Evolutionary conservation across 768 basidiomycete species (phyloP).

Genomic region (Austroboletus eburneus): DNA sequence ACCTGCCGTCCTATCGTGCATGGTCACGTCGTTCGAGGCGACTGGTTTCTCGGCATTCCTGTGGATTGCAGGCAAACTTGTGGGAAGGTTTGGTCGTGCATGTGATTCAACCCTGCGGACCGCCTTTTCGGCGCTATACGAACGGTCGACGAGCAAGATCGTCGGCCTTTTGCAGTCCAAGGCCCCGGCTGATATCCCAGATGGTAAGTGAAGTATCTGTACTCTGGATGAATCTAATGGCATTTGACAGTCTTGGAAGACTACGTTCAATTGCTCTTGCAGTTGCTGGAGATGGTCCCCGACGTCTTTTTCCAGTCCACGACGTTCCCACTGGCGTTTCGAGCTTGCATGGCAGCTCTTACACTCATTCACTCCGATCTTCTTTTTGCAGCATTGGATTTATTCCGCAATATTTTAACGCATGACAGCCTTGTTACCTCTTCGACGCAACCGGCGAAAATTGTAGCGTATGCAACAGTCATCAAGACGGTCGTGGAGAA

Average conservation of each 20-base stretch:
- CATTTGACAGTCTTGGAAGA: constrained; percentile 81
- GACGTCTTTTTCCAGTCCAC: constrained; percentile 76
- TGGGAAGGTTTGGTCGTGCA: constrained; percentile 71
- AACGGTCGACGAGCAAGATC: constrained; percentile 69
- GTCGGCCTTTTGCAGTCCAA: constrained; percentile 64
- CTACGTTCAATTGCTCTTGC: constrained; percentile 76
- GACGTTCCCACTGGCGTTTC: constrained; percentile 74
- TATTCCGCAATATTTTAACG: constrained; percentile 69
- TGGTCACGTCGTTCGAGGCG: constrained; percentile 73
- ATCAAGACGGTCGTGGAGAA: constrained; percentile 61
- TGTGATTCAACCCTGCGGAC: constrained; percentile 51
- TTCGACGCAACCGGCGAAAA: constrained; percentile 53
- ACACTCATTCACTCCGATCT: constrained; percentile 81
- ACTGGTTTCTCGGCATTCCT: constrained; percentile 84
- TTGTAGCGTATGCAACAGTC: constrained; percentile 53
- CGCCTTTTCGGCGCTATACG: constrained; percentile 64
- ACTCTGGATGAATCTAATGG: constrained; percentile 3
- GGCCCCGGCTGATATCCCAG: constrained; percentile 72
- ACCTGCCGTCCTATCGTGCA: constrained; percentile 65
- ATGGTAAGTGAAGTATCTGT: constrained; percentile 58
- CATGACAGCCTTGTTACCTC: constrained; percentile 64
- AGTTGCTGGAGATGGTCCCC: constrained; percentile 63
- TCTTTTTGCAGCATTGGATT: constrained; percentile 76
- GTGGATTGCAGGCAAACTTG: constrained; percentile 90
- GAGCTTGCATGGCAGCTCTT: constrained; percentile 70